phyloP scores from a whole-genome alignment of 1,284 basidiomycete species.

The Afroboletus lepidellus region DNA sequence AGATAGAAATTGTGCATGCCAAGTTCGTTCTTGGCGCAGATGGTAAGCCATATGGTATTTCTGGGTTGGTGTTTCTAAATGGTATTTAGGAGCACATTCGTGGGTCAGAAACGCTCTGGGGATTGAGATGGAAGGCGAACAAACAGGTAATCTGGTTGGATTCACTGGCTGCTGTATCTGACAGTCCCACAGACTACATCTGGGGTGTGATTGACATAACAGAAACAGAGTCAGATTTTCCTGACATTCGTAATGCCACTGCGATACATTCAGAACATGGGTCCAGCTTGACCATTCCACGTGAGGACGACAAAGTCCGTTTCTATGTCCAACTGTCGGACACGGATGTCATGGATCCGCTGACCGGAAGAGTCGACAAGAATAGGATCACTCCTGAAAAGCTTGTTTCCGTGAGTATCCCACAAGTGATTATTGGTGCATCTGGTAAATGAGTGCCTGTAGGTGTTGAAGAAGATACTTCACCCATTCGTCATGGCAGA shows the following conservation, averaged over 20 bases:
- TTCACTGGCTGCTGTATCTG: neutral
- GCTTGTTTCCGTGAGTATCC: conserved; percentile 6
- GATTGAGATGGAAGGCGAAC: conserved; percentile 76
- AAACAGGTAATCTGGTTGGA: conserved; percentile 40
- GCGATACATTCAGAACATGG: conserved; percentile 59
- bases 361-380: conserved; percentile 1
- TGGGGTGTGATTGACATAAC: conserved; percentile 77
- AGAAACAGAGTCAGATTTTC: conserved; percentile 67
- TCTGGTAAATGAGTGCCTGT: neutral
- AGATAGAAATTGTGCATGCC: neutral
- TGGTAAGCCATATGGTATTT: neutral
- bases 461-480: conserved; percentile 66
- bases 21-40: neutral
- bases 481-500: conserved; percentile 65
- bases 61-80: too few relatives aligned
- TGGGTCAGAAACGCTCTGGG: conserved; percentile 71
- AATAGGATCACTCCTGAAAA: conserved; percentile 56
- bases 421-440: neutral
- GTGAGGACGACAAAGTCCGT: neutral
- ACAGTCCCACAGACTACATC: conserved; percentile 47
- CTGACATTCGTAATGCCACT: conserved; percentile 69
- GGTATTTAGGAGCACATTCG: conserved; percentile 55
- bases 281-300: conserved; percentile 65
- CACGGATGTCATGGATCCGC: neutral
- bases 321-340: conserved; percentile 4